Base-by-base conservation (phyloP, 345 rosid species). In the Leavenworthia alabamica region DNA sequence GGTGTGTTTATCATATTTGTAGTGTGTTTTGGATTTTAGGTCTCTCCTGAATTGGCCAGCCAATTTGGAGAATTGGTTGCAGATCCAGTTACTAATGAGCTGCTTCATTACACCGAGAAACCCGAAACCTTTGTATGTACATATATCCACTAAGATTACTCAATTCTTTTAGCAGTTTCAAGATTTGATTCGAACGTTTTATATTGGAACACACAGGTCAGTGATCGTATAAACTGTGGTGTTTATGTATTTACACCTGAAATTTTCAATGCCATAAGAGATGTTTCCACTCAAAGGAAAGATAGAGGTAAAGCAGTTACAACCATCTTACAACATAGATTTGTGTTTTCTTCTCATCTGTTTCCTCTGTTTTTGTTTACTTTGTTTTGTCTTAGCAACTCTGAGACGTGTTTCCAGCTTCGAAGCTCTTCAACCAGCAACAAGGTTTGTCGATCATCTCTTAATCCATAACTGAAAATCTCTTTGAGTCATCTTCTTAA, bases 101-200 rank as follows among this genome's bases (percentile, higher is more conserved):
- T 91, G 71, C 77, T 91, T 80, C 98, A 91, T 78, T 91, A 91
- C 74, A 86, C 91, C 1, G 98, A 91, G 76, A 91, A 88, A 77
- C 98, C 98, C 6, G 96, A 91, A 74, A 91, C 98, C 14, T 91
- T 91, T 73, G 98, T 91, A 81, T 28, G 98, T 88, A 78, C n/a
- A 86, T 75, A 39, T 60, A 51, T 51, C n/a, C 42, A 60, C 64
- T 50, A 48, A 22, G 32, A 23, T 42, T 2, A 45, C 26, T 59
- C 17, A 4, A 13, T 35, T 28, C 31, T 46, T 19, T 20, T 29
- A 36, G 15, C 29, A n/a, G 23, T 9, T 47, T 23, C 22, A n/a
- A 26, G 28, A 1, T 42, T 41, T 62, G 16, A 26, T 27, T 41
- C 15, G 62, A 12, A 69, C 67, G 33, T 45, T 60, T 56, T 8